These are phyloP conservation scores for Yamadazyma triangularis DNA, from an alignment of 1,139 yeast species.

Conservation along the genomic window DNA sequence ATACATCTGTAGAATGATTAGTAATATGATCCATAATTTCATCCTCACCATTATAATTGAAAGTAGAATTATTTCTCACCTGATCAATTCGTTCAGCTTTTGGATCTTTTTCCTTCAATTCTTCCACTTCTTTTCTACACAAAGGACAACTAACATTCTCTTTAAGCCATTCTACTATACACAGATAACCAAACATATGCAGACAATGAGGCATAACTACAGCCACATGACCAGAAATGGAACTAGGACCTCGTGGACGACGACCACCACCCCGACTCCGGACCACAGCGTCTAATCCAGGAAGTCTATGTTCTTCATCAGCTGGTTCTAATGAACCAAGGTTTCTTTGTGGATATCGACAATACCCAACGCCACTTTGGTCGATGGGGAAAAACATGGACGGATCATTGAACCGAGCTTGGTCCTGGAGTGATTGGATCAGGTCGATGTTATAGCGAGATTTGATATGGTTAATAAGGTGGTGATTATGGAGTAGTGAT, in stretches of 20 bases:
- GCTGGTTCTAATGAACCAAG: slow-evolving; percentile 20
- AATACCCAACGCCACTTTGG: slow-evolving; percentile 23
- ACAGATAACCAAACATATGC: slow-evolving; percentile 39
- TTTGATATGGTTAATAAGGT: too few relatives aligned
- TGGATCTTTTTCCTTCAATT: slow-evolving; percentile 20
- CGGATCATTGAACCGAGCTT: slow-evolving; percentile 29
- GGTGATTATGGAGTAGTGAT: too few relatives aligned
- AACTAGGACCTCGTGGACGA: slow-evolving; percentile 4
- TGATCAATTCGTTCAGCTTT: slow-evolving; percentile 12
- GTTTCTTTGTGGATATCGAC: slow-evolving; percentile 31
- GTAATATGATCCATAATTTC: slow-evolving; percentile 21
- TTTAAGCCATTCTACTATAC: slow-evolving; percentile 42
- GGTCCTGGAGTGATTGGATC: slow-evolving; percentile 5
- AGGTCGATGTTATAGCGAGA: too few relatives aligned
- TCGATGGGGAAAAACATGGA: slow-evolving; percentile 37
- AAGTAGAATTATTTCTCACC: slow-evolving; percentile 10
- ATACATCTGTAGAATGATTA: slow-evolving; percentile 34
- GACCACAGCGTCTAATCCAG: slow-evolving; percentile 22
- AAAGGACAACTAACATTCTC: slow-evolving; percentile 41
- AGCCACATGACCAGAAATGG: slow-evolving; percentile 27
- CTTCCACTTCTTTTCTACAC: slow-evolving; percentile 42
- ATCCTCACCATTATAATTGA: slow-evolving; percentile 13
- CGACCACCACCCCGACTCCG: slow-evolving; percentile 11
- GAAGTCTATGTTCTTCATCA: slow-evolving; percentile 27
- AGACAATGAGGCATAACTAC: slow-evolving; percentile 43